Evolutionary conservation across 305 asterid genomes (phyloP).

Genomic region (Solanum chacoense): DNA sequence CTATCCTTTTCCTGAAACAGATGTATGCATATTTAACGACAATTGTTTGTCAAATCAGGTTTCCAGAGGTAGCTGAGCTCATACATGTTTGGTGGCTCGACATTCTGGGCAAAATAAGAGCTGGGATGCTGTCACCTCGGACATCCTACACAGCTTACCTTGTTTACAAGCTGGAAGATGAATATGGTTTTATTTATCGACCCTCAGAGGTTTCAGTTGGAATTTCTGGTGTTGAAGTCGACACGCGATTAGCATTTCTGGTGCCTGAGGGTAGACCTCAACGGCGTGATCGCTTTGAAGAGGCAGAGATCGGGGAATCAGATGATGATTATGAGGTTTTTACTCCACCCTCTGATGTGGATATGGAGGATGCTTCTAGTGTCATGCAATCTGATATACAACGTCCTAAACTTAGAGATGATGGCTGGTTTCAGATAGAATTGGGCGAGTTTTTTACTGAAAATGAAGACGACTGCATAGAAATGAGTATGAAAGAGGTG

Average conservation of each 20-base stretch:
- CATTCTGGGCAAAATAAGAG: neutral
- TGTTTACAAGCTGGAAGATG: neutral
- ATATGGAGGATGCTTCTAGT: neutral
- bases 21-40: neutral
- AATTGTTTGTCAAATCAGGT: neutral
- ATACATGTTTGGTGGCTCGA: neutral
- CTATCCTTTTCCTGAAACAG: neutral
- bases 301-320: neutral
- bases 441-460: neutral
- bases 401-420: neutral
- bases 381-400: neutral
- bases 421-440: neutral
- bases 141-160: neutral
- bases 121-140: neutral
- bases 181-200: neutral
- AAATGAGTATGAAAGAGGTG: neutral
- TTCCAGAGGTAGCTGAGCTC: neutral
- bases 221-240: neutral
- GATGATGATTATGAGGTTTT: neutral
- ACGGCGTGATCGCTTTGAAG: neutral
- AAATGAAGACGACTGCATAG: neutral
- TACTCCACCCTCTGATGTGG: neutral
- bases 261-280: neutral
- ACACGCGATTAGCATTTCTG: neutral
- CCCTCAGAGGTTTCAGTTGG: neutral